Base-by-base conservation (phyloP, 2,329 filamentous ascomycete genomes). In the Trichoderma sp. region DNA sequence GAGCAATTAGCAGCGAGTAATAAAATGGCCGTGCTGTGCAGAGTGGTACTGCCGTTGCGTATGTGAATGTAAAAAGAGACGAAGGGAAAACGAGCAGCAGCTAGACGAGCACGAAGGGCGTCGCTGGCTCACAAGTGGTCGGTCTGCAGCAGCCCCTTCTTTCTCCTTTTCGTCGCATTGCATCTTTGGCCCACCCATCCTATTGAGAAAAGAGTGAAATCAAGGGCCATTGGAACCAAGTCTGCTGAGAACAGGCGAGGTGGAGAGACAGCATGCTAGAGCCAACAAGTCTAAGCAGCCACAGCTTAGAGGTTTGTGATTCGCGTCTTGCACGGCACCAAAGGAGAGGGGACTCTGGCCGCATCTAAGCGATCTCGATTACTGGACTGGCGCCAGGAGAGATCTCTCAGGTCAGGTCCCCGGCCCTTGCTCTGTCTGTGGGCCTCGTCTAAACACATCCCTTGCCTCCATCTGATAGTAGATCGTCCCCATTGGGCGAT, bases 331-430 rank as follows among this genome's bases (percentile, higher is more conserved):
- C 6, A 7, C n/a, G 8, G 50, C 12, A 59, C 24, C 7, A 33
- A 27, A 41, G 35, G 24, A 31, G 41, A 67, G 60, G 60, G 31
- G n/a, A 18, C 29, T 16, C 41, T 69, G 31, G 29, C 71, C 71
- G 71, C 41, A 65, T 27, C 35, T 72, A 72, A 53, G 69, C 69
- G 59, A 73, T 73, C 71, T 38, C 27, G 71, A 65, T 73, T 64
- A 60, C 59, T 63, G 31, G 33, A 14, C 29, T 35, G 33, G 21
- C 14, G n/a, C 45, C 29, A 50, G 60, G 60, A 56, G 60, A 73
- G 29, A 56, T 65, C 41, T 50, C 9, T 21, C 14, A 29, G 16
- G 29, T 65, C 31, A 31, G 31, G 31, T 31, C 31, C n/a, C 31
- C 14, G 45, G 45, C 53, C 45, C 14, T 16, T 45, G 29, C 65